Evolutionary conservation across 2,329 filamentous ascomycete species (phyloP).

Genomic region (Aspergillus sp.): DNA sequence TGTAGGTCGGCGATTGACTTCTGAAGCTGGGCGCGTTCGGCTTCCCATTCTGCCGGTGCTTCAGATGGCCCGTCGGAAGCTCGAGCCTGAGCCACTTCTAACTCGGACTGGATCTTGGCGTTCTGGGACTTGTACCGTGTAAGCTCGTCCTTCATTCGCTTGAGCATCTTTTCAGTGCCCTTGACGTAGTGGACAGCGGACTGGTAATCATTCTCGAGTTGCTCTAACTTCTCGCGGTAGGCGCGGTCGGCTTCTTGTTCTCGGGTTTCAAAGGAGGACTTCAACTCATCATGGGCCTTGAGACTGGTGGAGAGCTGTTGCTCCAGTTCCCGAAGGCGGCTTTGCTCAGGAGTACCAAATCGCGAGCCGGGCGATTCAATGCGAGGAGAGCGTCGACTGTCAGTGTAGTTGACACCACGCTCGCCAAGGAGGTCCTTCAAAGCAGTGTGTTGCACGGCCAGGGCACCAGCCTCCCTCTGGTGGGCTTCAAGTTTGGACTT

Average conservation of each 20-base stretch:
- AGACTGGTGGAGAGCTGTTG: slow-evolving; percentile 78
- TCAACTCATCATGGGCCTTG: slow-evolving; percentile 84
- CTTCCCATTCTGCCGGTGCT: slow-evolving; percentile 70
- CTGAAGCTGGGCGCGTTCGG: slow-evolving; percentile 70
- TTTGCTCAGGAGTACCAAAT: slow-evolving; percentile 77
- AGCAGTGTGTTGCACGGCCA: slow-evolving; percentile 88
- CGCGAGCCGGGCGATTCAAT: slow-evolving; percentile 74
- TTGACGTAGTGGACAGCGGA: slow-evolving; percentile 98
- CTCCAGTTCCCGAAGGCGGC: slow-evolving; percentile 81
- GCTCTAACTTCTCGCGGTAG: slow-evolving; percentile 90
- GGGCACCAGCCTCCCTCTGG: slow-evolving; percentile 90
- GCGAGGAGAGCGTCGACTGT: slow-evolving; percentile 69
- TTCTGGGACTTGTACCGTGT: slow-evolving; percentile 89
- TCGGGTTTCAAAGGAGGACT: slow-evolving; percentile 74
- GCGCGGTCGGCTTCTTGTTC: slow-evolving; percentile 84
- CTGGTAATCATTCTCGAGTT: slow-evolving; percentile 96
- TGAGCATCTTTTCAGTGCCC: slow-evolving; percentile 98
- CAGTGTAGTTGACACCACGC: slow-evolving; percentile 79
- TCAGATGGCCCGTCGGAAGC: slow-evolving; percentile 44
- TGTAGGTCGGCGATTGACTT: slow-evolving; percentile 72
- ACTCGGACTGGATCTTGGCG: slow-evolving; percentile 76
- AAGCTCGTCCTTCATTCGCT: slow-evolving; percentile 98
- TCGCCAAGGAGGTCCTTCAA: slow-evolving; percentile 91
- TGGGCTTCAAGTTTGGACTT: slow-evolving; percentile 82
- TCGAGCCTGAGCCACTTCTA: slow-evolving; percentile 68